A percentile compares a stretch with the other conserved stretches of the same genome.
phyloP scores from a whole-genome alignment of 805 yeast genomes.

The Sporopachydermia quercuum region DNA sequence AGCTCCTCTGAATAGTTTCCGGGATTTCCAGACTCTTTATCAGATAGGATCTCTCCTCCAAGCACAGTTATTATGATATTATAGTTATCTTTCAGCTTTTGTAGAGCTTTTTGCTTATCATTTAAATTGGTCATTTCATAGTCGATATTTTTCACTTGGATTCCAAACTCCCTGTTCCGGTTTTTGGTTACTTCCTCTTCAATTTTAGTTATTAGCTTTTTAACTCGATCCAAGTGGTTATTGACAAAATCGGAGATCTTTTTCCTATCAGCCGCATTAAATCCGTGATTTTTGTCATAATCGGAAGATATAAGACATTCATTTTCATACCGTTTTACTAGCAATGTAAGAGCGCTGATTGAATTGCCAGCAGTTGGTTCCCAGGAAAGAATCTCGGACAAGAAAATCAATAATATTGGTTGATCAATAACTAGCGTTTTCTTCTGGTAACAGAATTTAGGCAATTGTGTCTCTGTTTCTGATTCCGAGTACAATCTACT shows the following conservation, averaged over 20 bases:
- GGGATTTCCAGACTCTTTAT: slow-evolving; percentile 13
- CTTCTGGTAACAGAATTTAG: slow-evolving; percentile 23
- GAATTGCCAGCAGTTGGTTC: neutral
- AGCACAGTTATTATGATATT: neutral
- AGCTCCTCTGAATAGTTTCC: slow-evolving; percentile 8
- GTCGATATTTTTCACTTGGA: neutral
- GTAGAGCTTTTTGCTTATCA: neutral
- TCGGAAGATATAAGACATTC: neutral
- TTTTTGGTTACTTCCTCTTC: neutral
- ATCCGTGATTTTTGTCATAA: neutral
- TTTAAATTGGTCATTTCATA: neutral
- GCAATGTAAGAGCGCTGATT: neutral
- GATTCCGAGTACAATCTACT: too few relatives aligned
- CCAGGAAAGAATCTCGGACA: slow-evolving; percentile 24
- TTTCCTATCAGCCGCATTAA: neutral
- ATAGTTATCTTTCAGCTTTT: neutral
- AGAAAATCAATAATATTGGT: slow-evolving; percentile 26
- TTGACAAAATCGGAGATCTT: neutral
- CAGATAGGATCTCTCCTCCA: too few relatives aligned
- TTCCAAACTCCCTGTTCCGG: neutral
- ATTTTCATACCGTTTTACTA: neutral
- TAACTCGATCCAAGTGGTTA: neutral
- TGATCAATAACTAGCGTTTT: too few relatives aligned
- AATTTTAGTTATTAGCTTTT: neutral
- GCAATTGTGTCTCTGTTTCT: slow-evolving; percentile 28